Percentiles rank a stretch among this genome's conserved stretches.
Evolutionary conservation across 176 grass and related monocot genomes (phyloP).

Genomic region (Dendrocalamus sinicus): DNA sequence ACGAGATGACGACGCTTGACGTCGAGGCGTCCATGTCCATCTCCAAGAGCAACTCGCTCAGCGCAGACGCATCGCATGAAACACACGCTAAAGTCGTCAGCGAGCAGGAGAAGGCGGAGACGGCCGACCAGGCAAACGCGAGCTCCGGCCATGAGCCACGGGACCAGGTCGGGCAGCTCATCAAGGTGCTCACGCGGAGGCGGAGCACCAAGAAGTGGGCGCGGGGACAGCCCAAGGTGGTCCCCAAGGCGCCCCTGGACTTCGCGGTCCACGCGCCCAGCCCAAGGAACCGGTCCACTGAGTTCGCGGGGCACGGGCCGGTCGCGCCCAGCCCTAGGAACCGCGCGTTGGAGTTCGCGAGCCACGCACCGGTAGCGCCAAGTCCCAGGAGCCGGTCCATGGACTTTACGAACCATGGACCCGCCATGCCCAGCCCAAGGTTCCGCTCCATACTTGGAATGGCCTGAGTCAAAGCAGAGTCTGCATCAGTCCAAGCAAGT

Average conservation of each 20-base stretch:
- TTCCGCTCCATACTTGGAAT: constrained; percentile 38
- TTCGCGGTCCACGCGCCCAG: constrained; percentile 25
- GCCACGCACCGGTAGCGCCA: not conserved
- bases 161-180: constrained; percentile 36
- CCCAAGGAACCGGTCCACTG: constrained; percentile 19
- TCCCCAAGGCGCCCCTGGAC: constrained; percentile 31
- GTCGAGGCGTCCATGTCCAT: constrained; percentile 10
- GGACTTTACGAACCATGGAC: constrained; percentile 23
- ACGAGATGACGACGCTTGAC: not conserved
- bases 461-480: constrained; percentile 19
- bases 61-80: constrained; percentile 2
- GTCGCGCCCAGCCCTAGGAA: constrained; percentile 28
- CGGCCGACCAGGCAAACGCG: not conserved
- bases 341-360: not conserved
- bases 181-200: constrained; percentile 50
- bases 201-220: constrained; percentile 47
- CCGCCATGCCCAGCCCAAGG: constrained; percentile 33
- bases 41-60: not conserved
- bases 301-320: constrained; percentile 17
- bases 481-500: not conserved
- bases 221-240: constrained; percentile 34
- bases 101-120: not conserved
- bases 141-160: constrained; percentile 6
- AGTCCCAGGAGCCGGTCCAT: constrained; percentile 28
- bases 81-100: not conserved